These are phyloP conservation scores for Phytopythium vexans DNA, from an alignment of 352 stramenopile species.

Conservation along the genomic window DNA sequence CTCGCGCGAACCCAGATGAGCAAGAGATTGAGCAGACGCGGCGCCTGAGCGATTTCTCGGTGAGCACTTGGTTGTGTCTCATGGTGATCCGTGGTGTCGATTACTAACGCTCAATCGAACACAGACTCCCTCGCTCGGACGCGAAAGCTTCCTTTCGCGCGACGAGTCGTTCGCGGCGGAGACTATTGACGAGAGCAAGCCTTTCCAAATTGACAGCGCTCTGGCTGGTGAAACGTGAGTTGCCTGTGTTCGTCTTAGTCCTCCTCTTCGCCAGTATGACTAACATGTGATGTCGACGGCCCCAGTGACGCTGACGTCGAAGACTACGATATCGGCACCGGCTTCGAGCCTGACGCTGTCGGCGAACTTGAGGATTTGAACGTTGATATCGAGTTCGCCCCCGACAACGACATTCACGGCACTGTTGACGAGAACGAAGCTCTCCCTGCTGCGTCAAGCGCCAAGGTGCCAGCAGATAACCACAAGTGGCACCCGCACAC, in stretches of 20 bases:
- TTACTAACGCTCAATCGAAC: too few relatives aligned
- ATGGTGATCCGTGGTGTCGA: neutral
- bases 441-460: neutral
- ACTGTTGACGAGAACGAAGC: slow-evolving; percentile 45
- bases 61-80: slow-evolving; percentile 14
- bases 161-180: slow-evolving; percentile 3
- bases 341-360: slow-evolving; percentile 41
- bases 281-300: neutral
- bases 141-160: slow-evolving; percentile 5
- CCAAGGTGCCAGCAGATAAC: slow-evolving; percentile 47
- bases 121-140: slow-evolving; percentile 3
- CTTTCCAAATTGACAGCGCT: slow-evolving; percentile 39
- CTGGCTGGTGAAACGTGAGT: slow-evolving; percentile 18
- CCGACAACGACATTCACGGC: slow-evolving; percentile 73
- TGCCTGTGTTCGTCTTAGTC: neutral
- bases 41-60: slow-evolving; percentile 58
- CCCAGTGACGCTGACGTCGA: slow-evolving; percentile 25
- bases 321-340: slow-evolving; percentile 55
- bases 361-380: slow-evolving; percentile 63
- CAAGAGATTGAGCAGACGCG: slow-evolving; percentile 68
- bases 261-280: neutral
- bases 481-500: slow-evolving; percentile 99
- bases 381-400: slow-evolving; percentile 78
- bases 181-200: slow-evolving; percentile 29
- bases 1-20: slow-evolving; percentile 4